Evolutionary conservation across 192 early-diverging fungal genomes (phyloP).

Genomic region (Coemansia sp.): DNA sequence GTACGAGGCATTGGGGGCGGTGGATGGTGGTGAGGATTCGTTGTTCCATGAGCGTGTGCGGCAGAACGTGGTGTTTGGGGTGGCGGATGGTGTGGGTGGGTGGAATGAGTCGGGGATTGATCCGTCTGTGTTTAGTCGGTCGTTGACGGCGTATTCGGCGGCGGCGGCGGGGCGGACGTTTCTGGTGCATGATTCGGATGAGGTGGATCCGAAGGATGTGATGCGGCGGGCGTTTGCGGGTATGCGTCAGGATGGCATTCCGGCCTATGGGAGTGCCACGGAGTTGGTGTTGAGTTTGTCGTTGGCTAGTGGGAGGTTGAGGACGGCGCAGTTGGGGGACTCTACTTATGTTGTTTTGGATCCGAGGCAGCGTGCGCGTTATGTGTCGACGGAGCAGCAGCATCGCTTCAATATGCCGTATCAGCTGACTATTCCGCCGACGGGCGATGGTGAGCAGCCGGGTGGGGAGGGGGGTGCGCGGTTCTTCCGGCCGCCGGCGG

Average conservation of each 20-base stretch:
- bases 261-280: constrained; percentile 40
- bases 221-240: constrained; percentile 38
- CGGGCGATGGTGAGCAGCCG: constrained; percentile 1
- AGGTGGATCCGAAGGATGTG: constrained; percentile 38
- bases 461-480: constrained; percentile 13
- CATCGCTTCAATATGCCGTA: constrained; percentile 49
- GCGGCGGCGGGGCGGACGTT: constrained; percentile 17
- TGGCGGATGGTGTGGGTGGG: constrained; percentile 46
- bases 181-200: constrained; percentile 43
- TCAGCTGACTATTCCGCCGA: constrained; percentile 43
- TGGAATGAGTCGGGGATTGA: constrained; percentile 48
- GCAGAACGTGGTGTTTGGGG: constrained; percentile 42
- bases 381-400: constrained; percentile 43
- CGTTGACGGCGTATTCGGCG: constrained; percentile 37
- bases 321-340: constrained; percentile 44
- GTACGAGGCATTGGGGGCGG: constrained; percentile 37
- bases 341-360: constrained; percentile 38
- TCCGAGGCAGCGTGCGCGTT: constrained; percentile 10
- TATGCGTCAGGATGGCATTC: constrained; percentile 31
- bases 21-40: constrained; percentile 47
- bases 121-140: constrained; percentile 43
- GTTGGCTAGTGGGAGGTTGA: constrained; percentile 17
- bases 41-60: constrained; percentile 38
- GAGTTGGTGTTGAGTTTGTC: constrained; percentile 31
- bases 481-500: constrained; percentile 32